These are phyloP conservation scores for Teratosphaeria gauchensis DNA, from an alignment of 2,329 filamentous ascomycete species.

Conservation along the genomic window DNA sequence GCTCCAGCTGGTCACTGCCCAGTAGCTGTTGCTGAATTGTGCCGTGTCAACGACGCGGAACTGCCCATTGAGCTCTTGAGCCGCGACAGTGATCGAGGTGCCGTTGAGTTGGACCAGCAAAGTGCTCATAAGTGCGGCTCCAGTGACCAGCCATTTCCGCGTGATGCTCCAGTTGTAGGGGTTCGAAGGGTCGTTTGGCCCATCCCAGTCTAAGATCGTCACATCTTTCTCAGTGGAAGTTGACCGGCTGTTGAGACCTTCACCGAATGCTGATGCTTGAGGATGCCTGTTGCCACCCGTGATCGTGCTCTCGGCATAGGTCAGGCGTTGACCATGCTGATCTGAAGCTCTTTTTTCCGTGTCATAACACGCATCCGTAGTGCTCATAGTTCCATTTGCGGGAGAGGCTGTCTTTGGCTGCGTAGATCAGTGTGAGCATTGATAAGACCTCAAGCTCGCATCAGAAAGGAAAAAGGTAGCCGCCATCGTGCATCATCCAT, in stretches of 20 bases:
- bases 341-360: background rate
- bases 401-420: background rate
- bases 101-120: slow-evolving; percentile 28
- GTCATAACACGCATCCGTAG: background rate
- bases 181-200: slow-evolving; percentile 37
- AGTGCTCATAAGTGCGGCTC: slow-evolving; percentile 23
- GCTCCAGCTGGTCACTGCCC: slow-evolving; percentile 29
- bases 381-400: background rate
- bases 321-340: background rate
- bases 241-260: background rate
- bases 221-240: slow-evolving; percentile 4
- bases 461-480: background rate
- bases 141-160: slow-evolving; percentile 27
- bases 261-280: background rate
- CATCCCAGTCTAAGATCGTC: slow-evolving; percentile 38
- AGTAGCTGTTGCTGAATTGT: slow-evolving; percentile 30
- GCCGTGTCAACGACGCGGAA: slow-evolving; percentile 26
- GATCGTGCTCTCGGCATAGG: background rate
- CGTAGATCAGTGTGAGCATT: background rate
- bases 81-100: slow-evolving; percentile 28
- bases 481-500: background rate
- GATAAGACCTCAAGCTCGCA: background rate
- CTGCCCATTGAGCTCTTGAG: slow-evolving; percentile 21
- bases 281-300: background rate
- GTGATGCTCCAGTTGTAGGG: slow-evolving; percentile 25